Percentiles rank a stretch among this genome's conserved stretches.
Evolutionary conservation across 495 filamentous ascomycete species (phyloP).

Genomic region (Penicillium salamii): DNA sequence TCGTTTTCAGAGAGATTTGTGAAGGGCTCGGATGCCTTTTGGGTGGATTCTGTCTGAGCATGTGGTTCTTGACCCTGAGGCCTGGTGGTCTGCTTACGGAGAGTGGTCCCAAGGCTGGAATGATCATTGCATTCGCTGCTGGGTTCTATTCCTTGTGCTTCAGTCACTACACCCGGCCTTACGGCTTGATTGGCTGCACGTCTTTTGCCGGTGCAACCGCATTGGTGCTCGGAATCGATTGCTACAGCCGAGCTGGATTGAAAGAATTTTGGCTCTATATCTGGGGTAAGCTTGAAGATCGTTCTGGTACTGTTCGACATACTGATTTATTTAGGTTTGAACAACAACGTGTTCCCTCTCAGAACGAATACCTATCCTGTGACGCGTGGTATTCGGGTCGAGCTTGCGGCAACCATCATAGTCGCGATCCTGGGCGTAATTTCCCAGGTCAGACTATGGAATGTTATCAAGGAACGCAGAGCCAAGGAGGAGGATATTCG

Average conservation of each 20-base stretch:
- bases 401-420: conserved; percentile 75
- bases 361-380: conserved; percentile 75
- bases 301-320: background rate
- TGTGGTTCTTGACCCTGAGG: conserved; percentile 84
- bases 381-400: conserved; percentile 81
- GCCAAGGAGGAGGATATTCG: conserved; percentile 56
- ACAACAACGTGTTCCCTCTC: conserved; percentile 74
- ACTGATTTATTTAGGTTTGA: conserved; percentile 53
- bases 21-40: conserved; percentile 85
- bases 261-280: conserved; percentile 97
- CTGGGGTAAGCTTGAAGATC: conserved; percentile 58
- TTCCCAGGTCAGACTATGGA: conserved; percentile 86
- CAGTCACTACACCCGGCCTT: conserved; percentile 71
- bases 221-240: conserved; percentile 81
- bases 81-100: conserved; percentile 69
- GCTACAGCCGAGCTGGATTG: conserved; percentile 81
- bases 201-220: conserved; percentile 81
- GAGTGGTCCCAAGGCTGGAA: conserved; percentile 60
- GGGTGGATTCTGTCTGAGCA: conserved; percentile 82
- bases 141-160: conserved; percentile 72
- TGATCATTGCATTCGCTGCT: conserved; percentile 71
- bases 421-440: conserved; percentile 72
- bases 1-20: conserved; percentile 81
- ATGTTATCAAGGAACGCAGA: conserved; percentile 72
- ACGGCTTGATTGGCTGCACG: conserved; percentile 70